Percentiles rank a stretch among this genome's conserved stretches.
phyloP scores from a whole-genome alignment of 169 alveolate genomes.

The Besnoitia besnoiti region DNA sequence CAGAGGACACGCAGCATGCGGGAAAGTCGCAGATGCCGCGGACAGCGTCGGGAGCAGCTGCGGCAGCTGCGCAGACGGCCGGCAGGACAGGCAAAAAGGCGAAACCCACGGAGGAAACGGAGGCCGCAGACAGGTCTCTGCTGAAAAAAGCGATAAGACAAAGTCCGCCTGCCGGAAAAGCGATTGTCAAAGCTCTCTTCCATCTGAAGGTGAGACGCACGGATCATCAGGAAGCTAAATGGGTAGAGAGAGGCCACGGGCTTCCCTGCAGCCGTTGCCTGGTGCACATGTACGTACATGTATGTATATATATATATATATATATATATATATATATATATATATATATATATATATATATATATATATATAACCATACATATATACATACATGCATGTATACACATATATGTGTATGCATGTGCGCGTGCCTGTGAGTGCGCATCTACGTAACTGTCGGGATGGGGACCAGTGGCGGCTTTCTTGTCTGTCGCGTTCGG shows the following conservation, averaged over 20 bases:
- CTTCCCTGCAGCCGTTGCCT: too few relatives aligned
- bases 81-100: too few relatives aligned
- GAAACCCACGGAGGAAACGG: neutral
- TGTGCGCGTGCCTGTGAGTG: neutral
- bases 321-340: neutral
- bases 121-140: neutral
- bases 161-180: neutral
- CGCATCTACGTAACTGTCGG: neutral
- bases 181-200: neutral
- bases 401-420: neutral
- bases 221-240: too few relatives aligned
- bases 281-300: neutral
- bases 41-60: neutral
- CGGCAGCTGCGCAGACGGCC: too few relatives aligned
- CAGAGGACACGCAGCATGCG: neutral
- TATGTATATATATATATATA: neutral
- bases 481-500: neutral
- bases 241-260: too few relatives aligned
- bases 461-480: too few relatives aligned
- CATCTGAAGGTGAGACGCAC: neutral
- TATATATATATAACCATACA: neutral
- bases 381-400: neutral
- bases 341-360: neutral
- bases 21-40: neutral
- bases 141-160: neutral